Base-by-base conservation (phyloP, 75 land plant species). In the Adiantum capillusveneris region DNA sequence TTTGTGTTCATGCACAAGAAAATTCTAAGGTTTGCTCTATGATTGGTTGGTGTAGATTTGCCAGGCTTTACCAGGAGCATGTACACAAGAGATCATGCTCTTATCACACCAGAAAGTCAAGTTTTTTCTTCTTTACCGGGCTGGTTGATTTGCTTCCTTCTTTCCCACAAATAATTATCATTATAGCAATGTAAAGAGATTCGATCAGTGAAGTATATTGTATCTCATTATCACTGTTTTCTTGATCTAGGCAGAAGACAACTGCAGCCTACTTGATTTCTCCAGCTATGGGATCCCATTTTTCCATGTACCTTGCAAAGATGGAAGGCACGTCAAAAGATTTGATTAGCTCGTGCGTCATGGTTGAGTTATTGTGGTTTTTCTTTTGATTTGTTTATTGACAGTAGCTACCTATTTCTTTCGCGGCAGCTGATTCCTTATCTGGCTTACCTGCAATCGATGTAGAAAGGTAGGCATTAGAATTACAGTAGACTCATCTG, bases 61-160 rank as follows among this genome's bases (percentile, higher is more conserved):
- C 98, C 94, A 29, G 98, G 98, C 18, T 93, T 85, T 56, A 93
- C 98, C 0, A 85, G 98, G 36, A 93, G 94, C 65, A 84, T 93
- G 3, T 79, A 83, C 51, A 72, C 62, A 58, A 82, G 77, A 45
- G 84, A 88, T 43, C 81, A 93, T 77, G 98, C 98, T 56, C 65
- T 93, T 48, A 88, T 93, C 30, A 77, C 98, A 20, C 98, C 98
- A 18, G 98, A 93, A 64, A 93, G 98, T 45, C 98, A 88, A 63
- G 98, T 93, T 25, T 93, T 83, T 77, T 71, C 87, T 64, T 77
- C 94, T 31, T 63, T 93, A 24, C 89, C 84, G 57, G 79, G 69
- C 48, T 93, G 98, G 98, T 93, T 78, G 11, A 11, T 46, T 31
- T 44, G 20, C 14, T 36, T 6, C 41, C 58, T 58, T 75, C 44